Percentiles rank a stretch among this genome's conserved stretches.
Evolutionary conservation across 495 filamentous ascomycete species (phyloP).

Genomic region (Neurospora sp.): DNA sequence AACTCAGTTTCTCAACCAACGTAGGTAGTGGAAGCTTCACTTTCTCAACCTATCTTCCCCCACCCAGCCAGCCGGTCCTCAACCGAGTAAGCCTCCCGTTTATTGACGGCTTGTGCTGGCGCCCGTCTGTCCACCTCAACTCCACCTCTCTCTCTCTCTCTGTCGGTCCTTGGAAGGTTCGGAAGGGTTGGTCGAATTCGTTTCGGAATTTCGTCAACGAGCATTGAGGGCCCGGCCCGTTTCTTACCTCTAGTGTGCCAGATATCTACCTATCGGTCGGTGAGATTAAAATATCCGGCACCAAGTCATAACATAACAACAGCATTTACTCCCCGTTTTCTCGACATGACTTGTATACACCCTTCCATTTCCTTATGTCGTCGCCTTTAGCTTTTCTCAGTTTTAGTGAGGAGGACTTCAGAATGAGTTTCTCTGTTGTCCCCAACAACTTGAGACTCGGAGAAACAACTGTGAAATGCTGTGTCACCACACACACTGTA

Average conservation of each 20-base stretch:
- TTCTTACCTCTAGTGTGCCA: not conserved
- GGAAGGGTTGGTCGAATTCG: not conserved
- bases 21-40: not conserved
- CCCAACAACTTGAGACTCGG: not conserved
- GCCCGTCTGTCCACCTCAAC: not conserved
- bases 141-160: not conserved
- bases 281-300: not conserved
- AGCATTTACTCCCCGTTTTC: not conserved
- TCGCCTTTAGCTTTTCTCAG: not conserved
- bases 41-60: not conserved
- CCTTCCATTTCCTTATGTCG: not conserved
- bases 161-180: not conserved
- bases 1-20: not conserved
- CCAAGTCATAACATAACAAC: not conserved
- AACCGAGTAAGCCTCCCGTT: not conserved
- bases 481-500: not conserved
- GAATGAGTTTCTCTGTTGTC: not conserved
- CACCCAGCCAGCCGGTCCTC: too few species aligned
- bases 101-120: not conserved
- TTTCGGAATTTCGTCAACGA: not conserved
- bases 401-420: not conserved
- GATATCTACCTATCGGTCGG: not conserved
- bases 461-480: not conserved
- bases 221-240: not conserved
- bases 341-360: not conserved